These are phyloP conservation scores for Leccinum variicolor DNA, from an alignment of 768 basidiomycete species.

Conservation along the genomic window DNA sequence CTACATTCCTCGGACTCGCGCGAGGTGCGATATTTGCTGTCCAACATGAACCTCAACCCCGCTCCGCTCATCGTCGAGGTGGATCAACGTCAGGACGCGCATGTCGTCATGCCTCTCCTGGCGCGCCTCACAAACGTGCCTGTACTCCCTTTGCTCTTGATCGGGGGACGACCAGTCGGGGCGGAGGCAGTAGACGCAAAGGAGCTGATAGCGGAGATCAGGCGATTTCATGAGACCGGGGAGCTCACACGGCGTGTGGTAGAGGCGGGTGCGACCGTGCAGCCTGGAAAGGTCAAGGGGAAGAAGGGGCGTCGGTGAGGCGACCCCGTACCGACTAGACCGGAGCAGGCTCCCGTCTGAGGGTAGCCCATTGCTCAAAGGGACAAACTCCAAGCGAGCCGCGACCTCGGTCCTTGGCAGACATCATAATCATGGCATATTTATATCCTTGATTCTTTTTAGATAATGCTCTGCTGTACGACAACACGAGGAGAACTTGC, in stretches of 20 bases:
- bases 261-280: conserved; percentile 56
- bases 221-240: conserved; percentile 45
- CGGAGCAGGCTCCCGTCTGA: conserved; percentile 4
- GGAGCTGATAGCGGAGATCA: conserved; percentile 44
- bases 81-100: conserved; percentile 68
- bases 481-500: background rate
- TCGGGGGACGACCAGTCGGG: conserved; percentile 61
- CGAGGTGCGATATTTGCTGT: conserved; percentile 60
- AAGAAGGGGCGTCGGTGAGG: conserved; percentile 32
- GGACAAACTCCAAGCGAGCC: background rate
- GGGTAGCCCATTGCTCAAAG: background rate
- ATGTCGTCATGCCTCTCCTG: conserved; percentile 60
- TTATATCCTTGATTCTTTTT: conserved; percentile 2
- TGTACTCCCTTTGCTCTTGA: conserved; percentile 63
- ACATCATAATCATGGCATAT: background rate
- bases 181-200: conserved; percentile 17
- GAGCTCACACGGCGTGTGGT: conserved; percentile 48
- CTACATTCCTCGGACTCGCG: conserved; percentile 61
- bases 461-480: conserved; percentile 8
- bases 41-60: conserved; percentile 55
- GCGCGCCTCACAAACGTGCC: conserved; percentile 51
- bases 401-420: background rate
- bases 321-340: conserved; percentile 3
- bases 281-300: conserved; percentile 52
- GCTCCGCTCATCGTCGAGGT: conserved; percentile 66